Conservation (phyloP, 306 rosid species). For the Quercus cerris region DNA sequence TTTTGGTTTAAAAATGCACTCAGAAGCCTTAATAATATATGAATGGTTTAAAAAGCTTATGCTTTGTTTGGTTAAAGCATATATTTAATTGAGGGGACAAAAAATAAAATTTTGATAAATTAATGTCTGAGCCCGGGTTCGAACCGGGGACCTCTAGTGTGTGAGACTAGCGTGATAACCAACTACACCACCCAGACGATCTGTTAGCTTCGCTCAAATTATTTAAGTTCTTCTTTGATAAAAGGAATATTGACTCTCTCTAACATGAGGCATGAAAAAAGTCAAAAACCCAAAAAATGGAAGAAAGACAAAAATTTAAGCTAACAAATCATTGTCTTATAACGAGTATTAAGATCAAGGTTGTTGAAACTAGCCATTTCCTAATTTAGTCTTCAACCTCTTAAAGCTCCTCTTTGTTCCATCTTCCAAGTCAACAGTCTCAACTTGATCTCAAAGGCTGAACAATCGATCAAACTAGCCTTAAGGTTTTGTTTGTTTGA, state of each 20-base stretch:
- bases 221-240: too few species aligned
- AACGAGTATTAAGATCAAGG: too few species aligned
- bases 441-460: background rate
- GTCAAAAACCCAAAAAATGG: background rate
- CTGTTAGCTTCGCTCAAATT: too few species aligned
- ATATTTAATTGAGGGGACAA: too few species aligned
- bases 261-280: too few species aligned
- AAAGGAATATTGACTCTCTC: too few species aligned
- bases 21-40: too few species aligned
- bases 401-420: background rate
- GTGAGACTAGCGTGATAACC: slow-evolving; percentile 93
- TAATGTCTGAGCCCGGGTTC: slow-evolving; percentile 67
- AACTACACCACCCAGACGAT: slow-evolving; percentile 74
- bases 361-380: too few species aligned
- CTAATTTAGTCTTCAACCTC: background rate
- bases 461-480: background rate
- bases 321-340: background rate
- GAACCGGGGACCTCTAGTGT: slow-evolving; percentile 84
- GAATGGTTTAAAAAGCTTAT: too few species aligned
- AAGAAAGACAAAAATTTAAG: background rate
- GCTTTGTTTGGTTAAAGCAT: too few species aligned
- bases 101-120: background rate
- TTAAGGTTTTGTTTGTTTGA: background rate
- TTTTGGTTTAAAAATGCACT: too few species aligned
- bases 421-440: background rate